Evolutionary conservation across 495 filamentous ascomycete species (phyloP), one percentile per base, ranked within the genome.

Genomic region (Glonium stellatum): DNA sequence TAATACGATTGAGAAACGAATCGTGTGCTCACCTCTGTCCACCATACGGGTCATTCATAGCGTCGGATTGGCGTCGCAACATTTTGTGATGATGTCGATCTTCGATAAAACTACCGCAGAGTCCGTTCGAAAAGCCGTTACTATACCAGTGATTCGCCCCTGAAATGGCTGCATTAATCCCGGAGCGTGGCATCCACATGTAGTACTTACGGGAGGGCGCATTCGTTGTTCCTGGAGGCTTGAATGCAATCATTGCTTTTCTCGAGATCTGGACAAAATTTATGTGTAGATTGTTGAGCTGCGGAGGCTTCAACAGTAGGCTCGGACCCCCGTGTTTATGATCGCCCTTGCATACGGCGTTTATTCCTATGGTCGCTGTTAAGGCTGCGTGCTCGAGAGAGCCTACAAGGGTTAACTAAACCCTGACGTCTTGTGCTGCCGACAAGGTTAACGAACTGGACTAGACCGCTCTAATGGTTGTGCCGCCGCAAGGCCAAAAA

Each of bases 181-280:
- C 41, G 9, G 23, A 9, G 5, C 9, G 23, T 9, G 21, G 13
- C 13, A 22, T 15, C 25, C 13, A 31, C 21, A 51, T 15, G 25
- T 15, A 47, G 48, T 23, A 36, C 63, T 54, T 41, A 65, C 63
- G 46, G 19, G 58, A 55, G 8, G 58, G 55, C 18, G 58, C 58
- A 34, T 65, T 58, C 54, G 50, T 23, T 5, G 49, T 42, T 55
- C 58, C 63, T 23, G 58, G 58, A 61, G 63, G 49, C 63, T 61
- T 65, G 58, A 65, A 52, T 54, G 63, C 58, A 34, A 65, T 34
- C 63, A 65, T 65, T 39, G 55, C 62, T 63, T 36, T 61, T n/a
- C 18, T 34, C 39, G 36, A 41, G 39, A 4, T 22, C 18, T 18
- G 36, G 39, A 36, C 18, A 15, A 52, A 57, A 60, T 34, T 56